A percentile compares a stretch with the other conserved stretches of the same genome.
Conservation (phyloP, 176 grass and related monocot genomes). For the Zea luxurians region DNA sequence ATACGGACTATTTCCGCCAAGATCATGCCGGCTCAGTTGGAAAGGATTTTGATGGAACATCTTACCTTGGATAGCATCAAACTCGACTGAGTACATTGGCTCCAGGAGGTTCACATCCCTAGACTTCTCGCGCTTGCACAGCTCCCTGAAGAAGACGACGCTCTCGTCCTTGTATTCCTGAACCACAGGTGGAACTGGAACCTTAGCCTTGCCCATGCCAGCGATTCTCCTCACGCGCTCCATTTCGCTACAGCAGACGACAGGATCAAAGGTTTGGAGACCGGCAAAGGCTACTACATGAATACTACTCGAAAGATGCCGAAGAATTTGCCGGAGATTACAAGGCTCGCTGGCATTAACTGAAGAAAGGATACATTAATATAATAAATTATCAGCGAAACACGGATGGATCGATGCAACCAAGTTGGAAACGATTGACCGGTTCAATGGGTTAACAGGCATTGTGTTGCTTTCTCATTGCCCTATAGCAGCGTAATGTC, state of each 20-base stretch:
- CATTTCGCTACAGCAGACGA: slow-evolving; percentile 30
- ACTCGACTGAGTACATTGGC: slow-evolving; percentile 47
- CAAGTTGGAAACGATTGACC: slow-evolving; percentile 22
- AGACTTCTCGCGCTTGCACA: slow-evolving; percentile 51
- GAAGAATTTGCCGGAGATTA: slow-evolving; percentile 51
- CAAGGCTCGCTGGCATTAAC: slow-evolving; percentile 23
- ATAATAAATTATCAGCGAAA: slow-evolving; percentile 23
- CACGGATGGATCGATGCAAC: slow-evolving; percentile 11
- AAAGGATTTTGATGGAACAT: not conserved
- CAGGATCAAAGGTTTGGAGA: not conserved
- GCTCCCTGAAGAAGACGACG: slow-evolving; percentile 58
- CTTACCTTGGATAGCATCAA: slow-evolving; percentile 58
- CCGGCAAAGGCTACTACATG: slow-evolving; percentile 26
- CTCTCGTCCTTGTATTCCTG: slow-evolving; percentile 59
- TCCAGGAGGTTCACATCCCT: slow-evolving; percentile 59
- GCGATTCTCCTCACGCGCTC: slow-evolving; percentile 40
- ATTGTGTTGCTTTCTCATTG: slow-evolving; percentile 17
- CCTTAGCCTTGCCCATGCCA: slow-evolving; percentile 37
- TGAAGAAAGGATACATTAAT: not conserved
- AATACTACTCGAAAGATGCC: slow-evolving; percentile 27
- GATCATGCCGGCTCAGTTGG: not conserved
- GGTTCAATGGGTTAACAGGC: not conserved
- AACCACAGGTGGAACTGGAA: not conserved
- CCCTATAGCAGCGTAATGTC: not conserved
- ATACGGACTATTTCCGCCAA: not conserved